phyloP scores from a whole-genome alignment of 2,329 filamentous ascomycete species.

The Rhynchosporium agropyri region DNA sequence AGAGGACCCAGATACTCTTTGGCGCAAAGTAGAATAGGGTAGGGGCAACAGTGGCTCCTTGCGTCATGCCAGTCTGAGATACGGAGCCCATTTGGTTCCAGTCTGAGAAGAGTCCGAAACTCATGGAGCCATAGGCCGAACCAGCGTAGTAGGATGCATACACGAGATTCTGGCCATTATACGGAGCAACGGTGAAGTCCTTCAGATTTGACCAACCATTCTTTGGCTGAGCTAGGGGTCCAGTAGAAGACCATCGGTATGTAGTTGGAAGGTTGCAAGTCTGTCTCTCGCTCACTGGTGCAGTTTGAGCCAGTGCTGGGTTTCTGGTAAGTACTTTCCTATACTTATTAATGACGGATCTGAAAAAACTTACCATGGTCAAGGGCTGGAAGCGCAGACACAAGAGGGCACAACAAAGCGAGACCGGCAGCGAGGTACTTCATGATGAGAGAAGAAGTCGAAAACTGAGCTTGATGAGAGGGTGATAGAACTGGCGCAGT shows the following conservation, averaged over 20 bases:
- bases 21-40: slow-evolving; percentile 65
- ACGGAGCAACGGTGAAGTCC: slow-evolving; percentile 59
- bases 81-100: slow-evolving; percentile 56
- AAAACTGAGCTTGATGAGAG: no score
- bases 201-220: slow-evolving; percentile 61
- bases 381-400: no score
- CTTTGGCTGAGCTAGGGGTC: slow-evolving; percentile 53
- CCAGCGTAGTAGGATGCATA: slow-evolving; percentile 48
- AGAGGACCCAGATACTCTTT: slow-evolving; percentile 64
- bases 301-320: no score
- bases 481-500: no score
- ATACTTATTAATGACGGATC: no score
- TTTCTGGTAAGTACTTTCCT: no score
- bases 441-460: no score
- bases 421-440: no score
- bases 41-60: slow-evolving; percentile 54
- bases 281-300: no score
- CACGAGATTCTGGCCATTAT: slow-evolving; percentile 62
- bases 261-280: slow-evolving; percentile 55
- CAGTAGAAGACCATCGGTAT: slow-evolving; percentile 58
- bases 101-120: slow-evolving; percentile 57
- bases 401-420: no score
- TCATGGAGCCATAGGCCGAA: slow-evolving; percentile 58
- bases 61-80: slow-evolving; percentile 54
- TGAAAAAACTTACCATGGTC: no score